These are phyloP conservation scores for Penicillium janthinellum DNA, from an alignment of 2,329 filamentous ascomycete species.

Conservation along the genomic window DNA sequence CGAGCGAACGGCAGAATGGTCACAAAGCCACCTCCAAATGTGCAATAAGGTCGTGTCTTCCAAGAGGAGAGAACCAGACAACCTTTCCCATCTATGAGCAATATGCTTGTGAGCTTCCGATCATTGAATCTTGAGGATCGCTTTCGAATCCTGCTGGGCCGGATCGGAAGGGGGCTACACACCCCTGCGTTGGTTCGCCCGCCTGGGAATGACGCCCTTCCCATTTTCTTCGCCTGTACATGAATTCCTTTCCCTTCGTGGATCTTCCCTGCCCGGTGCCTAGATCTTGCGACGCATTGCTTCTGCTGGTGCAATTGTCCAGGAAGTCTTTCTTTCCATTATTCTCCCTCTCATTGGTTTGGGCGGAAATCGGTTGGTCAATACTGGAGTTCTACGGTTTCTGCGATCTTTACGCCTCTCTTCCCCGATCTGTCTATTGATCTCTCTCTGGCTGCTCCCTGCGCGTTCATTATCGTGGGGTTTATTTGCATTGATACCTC, in stretches of 20 bases:
- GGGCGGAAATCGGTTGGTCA: conserved; percentile 3
- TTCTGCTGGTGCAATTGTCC: background rate
- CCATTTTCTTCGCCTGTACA: conserved; percentile 24
- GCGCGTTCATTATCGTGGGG: conserved; percentile 10
- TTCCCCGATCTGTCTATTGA: conserved; percentile 8
- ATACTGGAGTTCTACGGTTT: conserved; percentile 1
- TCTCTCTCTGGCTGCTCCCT: background rate
- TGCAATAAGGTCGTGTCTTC: conserved; percentile 13
- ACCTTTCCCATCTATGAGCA: background rate
- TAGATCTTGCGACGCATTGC: conserved; percentile 18
- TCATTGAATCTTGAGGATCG: background rate
- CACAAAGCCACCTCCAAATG: conserved; percentile 33
- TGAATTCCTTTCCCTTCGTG: conserved; percentile 13
- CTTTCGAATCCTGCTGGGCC: background rate
- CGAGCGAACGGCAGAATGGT: conserved; percentile 39
- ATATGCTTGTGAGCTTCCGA: background rate
- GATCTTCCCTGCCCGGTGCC: conserved; percentile 10
- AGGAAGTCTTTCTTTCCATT: conserved; percentile 5
- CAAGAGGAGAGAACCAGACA: background rate
- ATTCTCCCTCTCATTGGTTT: conserved; percentile 9
- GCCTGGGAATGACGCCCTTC: background rate
- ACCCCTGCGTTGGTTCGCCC: background rate
- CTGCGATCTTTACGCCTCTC: background rate
- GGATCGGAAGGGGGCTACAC: background rate
- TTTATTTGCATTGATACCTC: conserved; percentile 10